Evolutionary conservation across 768 basidiomycete genomes (phyloP).

Genomic region (Fomitopsis pulvina): DNA sequence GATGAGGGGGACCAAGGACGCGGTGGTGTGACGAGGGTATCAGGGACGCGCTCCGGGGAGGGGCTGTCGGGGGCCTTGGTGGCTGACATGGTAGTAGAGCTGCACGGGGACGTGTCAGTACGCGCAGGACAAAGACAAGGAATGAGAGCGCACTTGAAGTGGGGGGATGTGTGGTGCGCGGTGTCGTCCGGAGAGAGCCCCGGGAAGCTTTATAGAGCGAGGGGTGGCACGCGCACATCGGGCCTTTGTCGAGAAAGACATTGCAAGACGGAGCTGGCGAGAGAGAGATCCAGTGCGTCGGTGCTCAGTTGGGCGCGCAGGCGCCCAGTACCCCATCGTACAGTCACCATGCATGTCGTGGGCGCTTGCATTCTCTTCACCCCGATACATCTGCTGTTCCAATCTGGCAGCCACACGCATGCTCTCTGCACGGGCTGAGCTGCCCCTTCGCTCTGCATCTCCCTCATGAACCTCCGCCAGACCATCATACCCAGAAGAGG

Average conservation of each 20-base stretch:
- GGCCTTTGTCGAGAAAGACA: background rate
- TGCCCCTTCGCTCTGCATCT: too few relatives aligned
- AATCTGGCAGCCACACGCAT: too few relatives aligned
- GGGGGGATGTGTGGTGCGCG: background rate
- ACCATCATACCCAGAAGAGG: too few relatives aligned
- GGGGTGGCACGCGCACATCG: background rate
- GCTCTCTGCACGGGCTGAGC: too few relatives aligned
- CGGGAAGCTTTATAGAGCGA: background rate
- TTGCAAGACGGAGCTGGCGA: background rate
- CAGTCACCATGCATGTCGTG: background rate
- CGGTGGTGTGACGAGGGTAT: background rate
- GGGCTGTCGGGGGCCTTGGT: background rate
- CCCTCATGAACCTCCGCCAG: too few relatives aligned
- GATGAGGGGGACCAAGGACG: background rate
- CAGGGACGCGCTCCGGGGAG: background rate
- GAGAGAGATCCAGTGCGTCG: background rate
- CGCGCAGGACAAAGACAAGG: background rate
- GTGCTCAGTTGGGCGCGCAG: background rate
- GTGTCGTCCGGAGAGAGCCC: background rate
- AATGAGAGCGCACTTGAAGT: background rate
- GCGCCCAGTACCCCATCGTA: background rate
- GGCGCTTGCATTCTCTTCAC: background rate
- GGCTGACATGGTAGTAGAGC: background rate
- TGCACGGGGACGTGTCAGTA: background rate
- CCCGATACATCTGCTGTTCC: background rate